Base-by-base conservation (phyloP, 345 rosid genomes). In the Boechera stricta region DNA sequence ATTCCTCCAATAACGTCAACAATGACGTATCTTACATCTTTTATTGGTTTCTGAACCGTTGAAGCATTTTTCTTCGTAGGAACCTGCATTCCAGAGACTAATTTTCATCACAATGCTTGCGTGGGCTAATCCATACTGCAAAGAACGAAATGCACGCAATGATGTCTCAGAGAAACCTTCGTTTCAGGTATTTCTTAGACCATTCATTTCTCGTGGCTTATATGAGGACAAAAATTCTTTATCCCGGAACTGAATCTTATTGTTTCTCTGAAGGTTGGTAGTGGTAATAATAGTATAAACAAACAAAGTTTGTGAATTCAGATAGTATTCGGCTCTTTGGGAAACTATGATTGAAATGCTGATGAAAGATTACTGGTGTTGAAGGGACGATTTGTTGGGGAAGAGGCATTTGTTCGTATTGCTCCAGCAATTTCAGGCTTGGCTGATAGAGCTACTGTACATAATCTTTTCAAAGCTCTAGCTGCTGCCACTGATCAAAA, bases 81-180 rank as follows among this genome's bases (percentile, higher is more conserved):
- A 95, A 67, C 90, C 91, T 75, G 97, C 98, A 67, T 92, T 95
- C 77, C 97, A 92, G 86, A 86, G 88, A 75, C 82, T 92, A 77
- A 81, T 92, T 68, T 95, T 92, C 82, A 87, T 95, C 70, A 92
- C 98, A 51, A 95, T 95, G 99, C 90, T 92, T 66, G 99, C 97
- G 21, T 95, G 97, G 98, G 89, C 82, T 51, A 89, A 80, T 85
- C 98, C 99, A 28, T 90, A 89, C 72, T 24, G 79, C 57, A 84
- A 80, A 72, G 88, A 63, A 76, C 76, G 76, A 77, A 77, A 73
- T 67, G 66, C 63, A 54, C 67, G 69, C 51, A 62, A 29, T 55
- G 32, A 70, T 69, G 57, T 72, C 67, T 73, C 81, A 2, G 84
- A 53, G 64, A 88, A 85, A 69, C 83, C 86, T 67, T 86, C 84